A percentile compares a stretch with the other conserved stretches of the same genome.
These are phyloP conservation scores for Lactarius hengduanensis DNA, from an alignment of 768 basidiomycete genomes.

Conservation along the genomic window DNA sequence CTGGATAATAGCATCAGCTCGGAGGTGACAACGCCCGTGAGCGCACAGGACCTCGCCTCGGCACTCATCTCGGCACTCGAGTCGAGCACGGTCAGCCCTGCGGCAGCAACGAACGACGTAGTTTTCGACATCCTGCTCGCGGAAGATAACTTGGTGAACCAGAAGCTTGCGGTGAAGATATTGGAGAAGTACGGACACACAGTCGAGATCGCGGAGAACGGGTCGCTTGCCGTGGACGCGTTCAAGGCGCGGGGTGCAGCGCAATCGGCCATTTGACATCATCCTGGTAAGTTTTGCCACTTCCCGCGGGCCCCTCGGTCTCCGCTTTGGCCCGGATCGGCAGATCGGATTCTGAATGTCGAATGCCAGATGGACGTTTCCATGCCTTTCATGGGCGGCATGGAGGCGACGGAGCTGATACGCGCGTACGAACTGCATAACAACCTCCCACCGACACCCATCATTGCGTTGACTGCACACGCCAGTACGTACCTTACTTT, in stretches of 20 bases:
- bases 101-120: slow-evolving; percentile 80
- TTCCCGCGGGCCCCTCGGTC: slow-evolving; percentile 1
- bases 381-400: slow-evolving; percentile 98
- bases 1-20: slow-evolving; percentile 95
- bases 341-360: background rate
- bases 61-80: slow-evolving; percentile 94
- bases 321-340: background rate
- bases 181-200: slow-evolving; percentile 94
- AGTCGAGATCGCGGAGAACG: slow-evolving; percentile 97
- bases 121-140: slow-evolving; percentile 92
- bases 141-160: slow-evolving; percentile 95
- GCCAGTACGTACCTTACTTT: slow-evolving; percentile 65
- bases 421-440: slow-evolving; percentile 78
- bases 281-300: slow-evolving; percentile 64
- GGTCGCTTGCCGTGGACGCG: slow-evolving; percentile 87
- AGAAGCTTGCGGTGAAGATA: slow-evolving; percentile 95
- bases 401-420: slow-evolving; percentile 95
- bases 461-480: slow-evolving; percentile 96
- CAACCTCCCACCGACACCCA: slow-evolving; percentile 73
- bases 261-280: slow-evolving; percentile 80
- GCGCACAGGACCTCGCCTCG: slow-evolving; percentile 83
- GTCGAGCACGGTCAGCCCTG: slow-evolving; percentile 88
- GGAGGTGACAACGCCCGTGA: slow-evolving; percentile 89
- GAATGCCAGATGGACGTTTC: slow-evolving; percentile 87
- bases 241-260: slow-evolving; percentile 79